Evolutionary conservation across 345 rosid species (phyloP), one percentile per base, ranked within the genome.

Genomic region (Gossypium australe): DNA sequence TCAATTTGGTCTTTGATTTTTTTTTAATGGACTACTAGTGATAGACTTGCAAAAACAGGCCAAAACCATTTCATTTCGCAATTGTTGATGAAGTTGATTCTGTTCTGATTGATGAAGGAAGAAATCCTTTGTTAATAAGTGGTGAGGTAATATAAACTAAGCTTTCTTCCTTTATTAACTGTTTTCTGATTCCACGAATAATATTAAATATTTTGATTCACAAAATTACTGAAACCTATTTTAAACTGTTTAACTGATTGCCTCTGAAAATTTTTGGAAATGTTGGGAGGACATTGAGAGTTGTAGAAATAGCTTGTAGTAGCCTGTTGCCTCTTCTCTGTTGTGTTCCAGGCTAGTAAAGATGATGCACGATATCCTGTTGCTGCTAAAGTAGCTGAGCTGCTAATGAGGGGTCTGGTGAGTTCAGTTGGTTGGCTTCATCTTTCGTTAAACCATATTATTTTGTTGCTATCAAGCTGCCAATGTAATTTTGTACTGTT

Each of bases 41-140:
- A 61, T 27, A 48, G 22, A 78, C 59, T 70, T 69, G 59, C 55
- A 76, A 77, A 69, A 57, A 82, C 88, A 92, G 98, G 98, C 98
- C 98, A 49, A 90, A 90, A 82, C 98, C 98, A 70, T 94, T 94
- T 85, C 92, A 88, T 80, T 94, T 94, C 84, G 89, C 98, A 18
- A 92, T 94, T 79, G 98, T 94, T 80, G 98, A 94, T 76, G 98
- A 94, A 88, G 97, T 94, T 76, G 98, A 94, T 79, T 94, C 98
- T 4, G 98, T 94, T 77, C 98, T 94, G 73, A 92, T 94, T 66
- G 98, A 94, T 82, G 98, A 94, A 82, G 98, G 98, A 81, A 86
- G 98, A 84, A 94, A 92, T 86, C 98, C 98, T 55, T 78, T 94
- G 85, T 88, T 94, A 75, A 94, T 94, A 72, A 94, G 98, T 79